A percentile compares a stretch with the other conserved stretches of the same genome.
Evolutionary conservation across 192 early-diverging fungal genomes (phyloP).

Genomic region (Podila verticillata): DNA sequence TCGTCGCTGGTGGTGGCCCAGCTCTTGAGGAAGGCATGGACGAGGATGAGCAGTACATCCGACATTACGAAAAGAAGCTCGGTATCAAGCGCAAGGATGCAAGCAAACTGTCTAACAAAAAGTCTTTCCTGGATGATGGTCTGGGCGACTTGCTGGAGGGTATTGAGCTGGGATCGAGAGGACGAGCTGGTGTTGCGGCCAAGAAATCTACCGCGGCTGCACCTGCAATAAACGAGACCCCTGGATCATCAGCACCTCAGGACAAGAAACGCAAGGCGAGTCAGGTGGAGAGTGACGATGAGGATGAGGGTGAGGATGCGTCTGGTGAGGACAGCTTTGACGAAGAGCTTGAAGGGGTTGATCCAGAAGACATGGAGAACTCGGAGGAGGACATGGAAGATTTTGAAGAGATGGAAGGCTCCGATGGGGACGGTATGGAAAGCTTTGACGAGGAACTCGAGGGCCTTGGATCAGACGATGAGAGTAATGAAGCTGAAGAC

Average conservation of each 20-base stretch:
- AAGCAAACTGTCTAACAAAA: constrained; percentile 50
- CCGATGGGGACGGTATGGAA: constrained; percentile 21
- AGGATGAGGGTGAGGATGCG: constrained; percentile 28
- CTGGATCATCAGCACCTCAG: not conserved
- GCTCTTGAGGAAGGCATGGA: constrained; percentile 31
- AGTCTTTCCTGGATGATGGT: constrained; percentile 62
- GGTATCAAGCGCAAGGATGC: constrained; percentile 55
- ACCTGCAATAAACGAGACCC: not conserved
- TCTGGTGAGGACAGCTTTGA: constrained; percentile 27
- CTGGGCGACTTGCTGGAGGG: constrained; percentile 61
- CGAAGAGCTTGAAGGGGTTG: constrained; percentile 37
- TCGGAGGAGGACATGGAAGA: constrained; percentile 35
- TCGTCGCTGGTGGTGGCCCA: constrained; percentile 31
- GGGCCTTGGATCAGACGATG: constrained; percentile 20
- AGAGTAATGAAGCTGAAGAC: constrained; percentile 17
- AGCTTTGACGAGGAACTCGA: constrained; percentile 47
- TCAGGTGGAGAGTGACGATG: constrained; percentile 44
- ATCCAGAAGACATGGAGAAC: constrained; percentile 42
- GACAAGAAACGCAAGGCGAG: constrained; percentile 24
- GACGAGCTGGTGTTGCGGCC: not conserved
- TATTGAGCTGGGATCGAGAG: constrained; percentile 39
- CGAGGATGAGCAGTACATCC: constrained; percentile 63
- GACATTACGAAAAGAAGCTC: constrained; percentile 62
- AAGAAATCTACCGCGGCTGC: not conserved
- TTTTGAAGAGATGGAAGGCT: constrained; percentile 10